Base-by-base conservation (phyloP, 2,329 filamentous ascomycete species). In the Aureobasidium lini region DNA sequence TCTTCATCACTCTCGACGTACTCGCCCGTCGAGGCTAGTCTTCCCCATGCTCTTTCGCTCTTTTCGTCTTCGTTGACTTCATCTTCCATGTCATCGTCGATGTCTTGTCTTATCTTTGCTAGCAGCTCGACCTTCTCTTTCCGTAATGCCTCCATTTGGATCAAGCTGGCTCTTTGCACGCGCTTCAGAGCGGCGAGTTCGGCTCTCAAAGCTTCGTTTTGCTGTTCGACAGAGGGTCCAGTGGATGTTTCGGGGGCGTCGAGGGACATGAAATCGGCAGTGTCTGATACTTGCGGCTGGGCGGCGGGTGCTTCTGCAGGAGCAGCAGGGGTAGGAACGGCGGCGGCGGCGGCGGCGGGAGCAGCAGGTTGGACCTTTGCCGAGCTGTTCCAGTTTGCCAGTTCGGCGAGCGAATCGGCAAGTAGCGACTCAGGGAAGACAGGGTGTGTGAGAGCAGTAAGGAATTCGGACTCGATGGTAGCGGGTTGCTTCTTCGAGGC, bases 111-210 rank as follows among this genome's bases (percentile, higher is more conserved):
- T 13, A 54, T 70, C 49, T 68, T 62, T 29, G 66, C 60, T 42
- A 71, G 50, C 32, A 75, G 66, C 37, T 66, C 71, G 42, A 73
- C 71, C 37, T 70, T 72, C 63, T 79, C 75, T 46, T 73, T 69
- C 44, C 72, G 71, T 56, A 79, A 50, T 60, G 74, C 72, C 13
- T 73, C 73, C 29, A 79, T 67, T 60, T 77, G 76, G 23, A 73
- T 68, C 56, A 79, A 75, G 5, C 74, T 76, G 36, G 73, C 73
- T 60, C 71, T 75, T 64, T 79, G 76, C 32, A 79, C 69, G 42
- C 75, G 69, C 62, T 77, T 72, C 32, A 79, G 65, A 5, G 73
- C 73, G 18, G 73, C 75, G 15, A 79, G 57, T 60, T 79, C 63
- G 59, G 73, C 69, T 13, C 70, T 70, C 15, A 72, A 61, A 9